Evolutionary conservation across 495 filamentous ascomycete species (phyloP).

Genomic region (Penicillium coprophilum): DNA sequence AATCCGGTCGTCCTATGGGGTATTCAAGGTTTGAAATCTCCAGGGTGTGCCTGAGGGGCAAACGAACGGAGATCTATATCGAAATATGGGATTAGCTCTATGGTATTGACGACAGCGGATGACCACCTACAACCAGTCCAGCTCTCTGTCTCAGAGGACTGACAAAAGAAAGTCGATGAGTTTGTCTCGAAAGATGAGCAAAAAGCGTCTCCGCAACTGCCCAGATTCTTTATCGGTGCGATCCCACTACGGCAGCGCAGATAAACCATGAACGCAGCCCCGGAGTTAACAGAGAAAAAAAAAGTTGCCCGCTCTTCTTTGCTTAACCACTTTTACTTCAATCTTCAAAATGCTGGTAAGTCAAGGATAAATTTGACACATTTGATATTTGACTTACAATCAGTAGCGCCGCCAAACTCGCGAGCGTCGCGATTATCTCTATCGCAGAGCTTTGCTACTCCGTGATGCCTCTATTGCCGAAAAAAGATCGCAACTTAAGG

Average conservation of each 20-base stretch:
- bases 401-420: slow-evolving; percentile 68
- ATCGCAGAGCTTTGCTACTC: slow-evolving; percentile 74
- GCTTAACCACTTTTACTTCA: slow-evolving; percentile 7
- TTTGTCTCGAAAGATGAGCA: slow-evolving; percentile 14
- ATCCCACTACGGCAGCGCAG: slow-evolving; percentile 36
- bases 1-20: slow-evolving; percentile 27
- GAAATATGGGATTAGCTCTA: slow-evolving; percentile 4
- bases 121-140: slow-evolving; percentile 18
- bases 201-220: slow-evolving; percentile 37
- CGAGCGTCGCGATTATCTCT: slow-evolving; percentile 91
- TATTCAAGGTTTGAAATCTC: slow-evolving; percentile 13
- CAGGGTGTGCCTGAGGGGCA: slow-evolving; percentile 31
- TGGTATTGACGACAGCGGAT: not conserved
- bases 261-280: slow-evolving; percentile 36
- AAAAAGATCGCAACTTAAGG: slow-evolving; percentile 82
- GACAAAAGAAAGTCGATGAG: slow-evolving; percentile 30
- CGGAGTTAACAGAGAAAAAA: slow-evolving; percentile 38
- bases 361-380: not conserved
- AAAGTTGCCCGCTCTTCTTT: slow-evolving; percentile 40
- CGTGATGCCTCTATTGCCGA: slow-evolving; percentile 90
- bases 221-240: slow-evolving; percentile 35
- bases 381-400: slow-evolving; percentile 17
- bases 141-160: slow-evolving; percentile 24
- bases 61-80: slow-evolving; percentile 19
- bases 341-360: slow-evolving; percentile 46